Evolutionary conservation across 768 basidiomycete genomes (phyloP).

Genomic region (Lanmaoa pseudosensibilis): DNA sequence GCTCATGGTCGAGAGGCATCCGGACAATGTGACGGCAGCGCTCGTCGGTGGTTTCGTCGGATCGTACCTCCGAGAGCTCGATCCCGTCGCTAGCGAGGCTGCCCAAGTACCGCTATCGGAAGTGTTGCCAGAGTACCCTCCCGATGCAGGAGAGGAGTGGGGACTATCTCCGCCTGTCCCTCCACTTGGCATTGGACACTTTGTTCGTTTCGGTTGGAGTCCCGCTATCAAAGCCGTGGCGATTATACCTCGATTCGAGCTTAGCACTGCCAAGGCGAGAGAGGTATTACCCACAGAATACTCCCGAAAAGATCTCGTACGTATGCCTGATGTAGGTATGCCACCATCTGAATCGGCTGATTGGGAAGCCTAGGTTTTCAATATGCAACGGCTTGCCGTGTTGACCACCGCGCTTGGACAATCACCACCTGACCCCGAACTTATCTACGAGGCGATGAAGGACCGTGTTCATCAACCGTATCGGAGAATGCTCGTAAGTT

Average conservation of each 20-base stretch:
- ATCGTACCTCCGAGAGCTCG: constrained; percentile 89
- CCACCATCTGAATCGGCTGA: not conserved
- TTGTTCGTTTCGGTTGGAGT: constrained; percentile 86
- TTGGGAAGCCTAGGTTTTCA: constrained; percentile 75
- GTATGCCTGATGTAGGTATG: not conserved
- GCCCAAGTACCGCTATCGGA: constrained; percentile 93
- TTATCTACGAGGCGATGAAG: constrained; percentile 99
- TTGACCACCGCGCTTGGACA: constrained; percentile 91
- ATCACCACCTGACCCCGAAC: constrained; percentile 87
- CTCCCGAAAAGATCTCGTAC: constrained; percentile 86
- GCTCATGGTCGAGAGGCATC: constrained; percentile 98
- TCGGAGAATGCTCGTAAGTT: constrained; percentile 75
- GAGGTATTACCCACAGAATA: constrained; percentile 84
- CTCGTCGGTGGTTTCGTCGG: constrained; percentile 97
- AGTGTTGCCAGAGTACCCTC: constrained; percentile 93
- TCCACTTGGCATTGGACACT: constrained; percentile 91
- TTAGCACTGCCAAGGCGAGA: constrained; percentile 93
- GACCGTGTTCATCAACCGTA: constrained; percentile 98
- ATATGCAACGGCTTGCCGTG: constrained; percentile 93
- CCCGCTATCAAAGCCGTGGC: constrained; percentile 85
- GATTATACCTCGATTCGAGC: constrained; percentile 92
- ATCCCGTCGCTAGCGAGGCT: constrained; percentile 73
- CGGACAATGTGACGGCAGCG: constrained; percentile 98
- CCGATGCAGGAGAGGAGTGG: constrained; percentile 91
- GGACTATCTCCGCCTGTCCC: constrained; percentile 85